Evolutionary conservation across 805 yeast species (phyloP).

Genomic region (Soucietia sequanensis): DNA sequence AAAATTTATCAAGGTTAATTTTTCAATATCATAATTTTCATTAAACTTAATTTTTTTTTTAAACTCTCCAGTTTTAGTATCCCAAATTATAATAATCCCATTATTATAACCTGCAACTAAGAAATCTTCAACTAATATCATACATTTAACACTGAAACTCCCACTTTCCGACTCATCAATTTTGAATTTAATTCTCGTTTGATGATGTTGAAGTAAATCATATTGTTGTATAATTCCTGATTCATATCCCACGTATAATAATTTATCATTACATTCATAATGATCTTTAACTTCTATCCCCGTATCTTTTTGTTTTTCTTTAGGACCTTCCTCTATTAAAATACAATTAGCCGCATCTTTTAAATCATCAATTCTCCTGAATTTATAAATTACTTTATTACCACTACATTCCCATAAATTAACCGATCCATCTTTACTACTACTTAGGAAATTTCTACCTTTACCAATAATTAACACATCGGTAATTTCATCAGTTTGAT

Average conservation of each 20-base stretch:
- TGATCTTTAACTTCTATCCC: slow-evolving; percentile 1
- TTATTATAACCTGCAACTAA: slow-evolving; percentile 19
- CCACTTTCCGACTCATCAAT: slow-evolving; percentile 3
- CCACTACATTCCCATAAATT: slow-evolving; percentile 70
- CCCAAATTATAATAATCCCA: slow-evolving; percentile 16
- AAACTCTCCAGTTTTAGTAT: slow-evolving; percentile 2
- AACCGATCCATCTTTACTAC: slow-evolving; percentile 54
- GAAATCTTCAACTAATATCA: slow-evolving; percentile 8
- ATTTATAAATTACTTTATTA: slow-evolving; percentile 42
- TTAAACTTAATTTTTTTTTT: slow-evolving; percentile 6
- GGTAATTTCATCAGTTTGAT: slow-evolving; percentile 50
- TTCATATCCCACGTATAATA: slow-evolving; percentile 41
- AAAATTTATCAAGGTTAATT: neutral
- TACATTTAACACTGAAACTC: slow-evolving; percentile 13
- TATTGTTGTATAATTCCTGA: slow-evolving; percentile 33
- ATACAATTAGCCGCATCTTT: slow-evolving; percentile 18
- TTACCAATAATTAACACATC: slow-evolving; percentile 53
- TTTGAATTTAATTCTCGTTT: slow-evolving; percentile 6
- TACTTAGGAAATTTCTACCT: slow-evolving; percentile 65
- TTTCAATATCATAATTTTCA: slow-evolving; percentile 1
- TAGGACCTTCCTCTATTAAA: slow-evolving; percentile 7
- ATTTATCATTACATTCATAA: slow-evolving; percentile 31
- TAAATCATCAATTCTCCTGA: slow-evolving; percentile 20
- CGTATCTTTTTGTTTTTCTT: slow-evolving; percentile 1
- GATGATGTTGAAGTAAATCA: slow-evolving; percentile 15